phyloP scores from a whole-genome alignment of 495 filamentous ascomycete species.

The Xylaria venustula region DNA sequence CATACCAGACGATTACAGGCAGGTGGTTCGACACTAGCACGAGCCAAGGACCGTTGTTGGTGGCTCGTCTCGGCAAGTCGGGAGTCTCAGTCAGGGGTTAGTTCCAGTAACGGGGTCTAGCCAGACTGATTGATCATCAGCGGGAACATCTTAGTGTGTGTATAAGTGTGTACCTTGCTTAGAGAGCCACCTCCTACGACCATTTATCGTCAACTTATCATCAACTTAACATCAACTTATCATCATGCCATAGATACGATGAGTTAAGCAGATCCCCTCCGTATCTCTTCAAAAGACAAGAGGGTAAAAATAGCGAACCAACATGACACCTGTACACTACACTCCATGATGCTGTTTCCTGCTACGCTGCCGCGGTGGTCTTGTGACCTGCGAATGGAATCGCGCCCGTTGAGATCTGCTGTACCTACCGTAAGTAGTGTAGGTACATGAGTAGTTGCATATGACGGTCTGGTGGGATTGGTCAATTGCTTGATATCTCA shows the following conservation, averaged over 20 bases:
- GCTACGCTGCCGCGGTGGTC: no score
- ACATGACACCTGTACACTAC: no score
- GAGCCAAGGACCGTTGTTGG: background rate
- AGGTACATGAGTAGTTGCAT: background rate
- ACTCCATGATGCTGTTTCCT: no score
- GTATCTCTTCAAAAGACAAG: no score
- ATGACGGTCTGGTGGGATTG: background rate
- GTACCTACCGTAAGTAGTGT: background rate
- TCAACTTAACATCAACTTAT: no score
- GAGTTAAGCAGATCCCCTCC: no score
- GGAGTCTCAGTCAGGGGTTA: background rate
- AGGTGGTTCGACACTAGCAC: slow-evolving; percentile 11
- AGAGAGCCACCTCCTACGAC: no score
- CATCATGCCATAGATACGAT: no score
- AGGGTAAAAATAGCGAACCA: no score
- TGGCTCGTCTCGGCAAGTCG: background rate
- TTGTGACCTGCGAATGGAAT: background rate
- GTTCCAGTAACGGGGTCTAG: background rate
- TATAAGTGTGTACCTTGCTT: no score
- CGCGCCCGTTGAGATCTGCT: background rate
- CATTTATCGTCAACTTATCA: no score
- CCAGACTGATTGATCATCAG: slow-evolving; percentile 1
- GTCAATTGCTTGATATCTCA: background rate
- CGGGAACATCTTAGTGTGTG: no score
- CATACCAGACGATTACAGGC: slow-evolving; percentile 13